Evolutionary conservation across 1,139 yeast genomes (phyloP).

Genomic region (Diutina siamensis): DNA sequence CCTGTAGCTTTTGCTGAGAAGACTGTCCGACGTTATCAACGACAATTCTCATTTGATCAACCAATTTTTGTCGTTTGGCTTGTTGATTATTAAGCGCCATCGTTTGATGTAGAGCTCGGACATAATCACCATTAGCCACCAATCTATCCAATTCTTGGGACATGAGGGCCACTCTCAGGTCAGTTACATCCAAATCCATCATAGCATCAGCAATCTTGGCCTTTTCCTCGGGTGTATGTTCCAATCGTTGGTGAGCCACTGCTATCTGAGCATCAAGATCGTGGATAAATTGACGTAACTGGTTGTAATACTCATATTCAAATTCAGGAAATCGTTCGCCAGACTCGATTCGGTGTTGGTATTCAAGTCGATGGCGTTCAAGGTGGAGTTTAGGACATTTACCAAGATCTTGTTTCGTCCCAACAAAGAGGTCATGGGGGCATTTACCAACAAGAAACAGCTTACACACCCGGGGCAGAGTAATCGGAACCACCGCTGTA

Average conservation of each 20-base stretch:
- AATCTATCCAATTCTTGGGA: slow-evolving; percentile 58
- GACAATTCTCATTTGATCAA: slow-evolving; percentile 43
- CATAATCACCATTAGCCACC: slow-evolving; percentile 36
- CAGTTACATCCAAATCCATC: slow-evolving; percentile 54
- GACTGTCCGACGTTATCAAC: slow-evolving; percentile 75
- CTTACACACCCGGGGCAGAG: slow-evolving; percentile 57
- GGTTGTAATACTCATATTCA: slow-evolving; percentile 54
- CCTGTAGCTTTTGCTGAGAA: slow-evolving; percentile 84
- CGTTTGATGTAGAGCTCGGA: slow-evolving; percentile 39
- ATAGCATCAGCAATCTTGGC: slow-evolving; percentile 52
- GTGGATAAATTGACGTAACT: slow-evolving; percentile 40
- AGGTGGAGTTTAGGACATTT: slow-evolving; percentile 68
- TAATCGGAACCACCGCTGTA: slow-evolving; percentile 31
- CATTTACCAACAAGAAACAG: slow-evolving; percentile 79
- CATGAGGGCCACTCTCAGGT: slow-evolving; percentile 55
- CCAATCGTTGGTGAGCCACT: slow-evolving; percentile 55
- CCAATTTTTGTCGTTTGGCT: slow-evolving; percentile 35
- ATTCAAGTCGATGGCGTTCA: slow-evolving; percentile 67
- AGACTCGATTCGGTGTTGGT: slow-evolving; percentile 42
- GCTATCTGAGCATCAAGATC: slow-evolving; percentile 63
- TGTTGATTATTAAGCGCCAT: slow-evolving; percentile 32
- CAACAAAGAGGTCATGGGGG: slow-evolving; percentile 73
- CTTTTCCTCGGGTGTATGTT: slow-evolving; percentile 70
- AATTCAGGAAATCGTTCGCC: slow-evolving; percentile 57
- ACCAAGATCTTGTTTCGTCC: slow-evolving; percentile 79